Base-by-base conservation (phyloP, 2,329 filamentous ascomycete genomes). In the Curvularia sp. region DNA sequence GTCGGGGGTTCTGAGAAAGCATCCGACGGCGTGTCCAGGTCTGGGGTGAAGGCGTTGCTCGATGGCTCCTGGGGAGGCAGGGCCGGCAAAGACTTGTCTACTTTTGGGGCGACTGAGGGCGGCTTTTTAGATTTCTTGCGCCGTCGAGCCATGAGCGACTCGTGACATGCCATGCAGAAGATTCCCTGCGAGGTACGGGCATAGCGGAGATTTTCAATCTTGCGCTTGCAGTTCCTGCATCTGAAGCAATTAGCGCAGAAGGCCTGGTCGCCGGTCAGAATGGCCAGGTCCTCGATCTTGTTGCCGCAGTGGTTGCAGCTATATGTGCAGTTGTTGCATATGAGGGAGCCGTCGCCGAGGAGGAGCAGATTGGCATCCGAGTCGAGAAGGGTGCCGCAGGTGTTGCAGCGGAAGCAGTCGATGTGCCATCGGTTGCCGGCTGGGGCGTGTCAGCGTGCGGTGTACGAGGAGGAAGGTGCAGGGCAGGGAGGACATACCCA, bases 261-360 rank as follows among this genome's bases (percentile, higher is more conserved):
- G 44, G 95, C 95, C 80, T 99, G 94, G 73, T 99, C 95, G 65
- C 95, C 95, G 0, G 95, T 99, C 67, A 99, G 84, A 77, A 99
- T 99, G 64, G 95, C 95, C 62, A 98, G 84, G 76, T 99, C 95
- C 77, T 99, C 95, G 67, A 99, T 99, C 83, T 99, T 99, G 82
- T 96, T 94, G 58, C 89, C 88, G 79, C 95, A 99, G 53, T 93
- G 93, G 78, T 89, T 97, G 83, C 95, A 99, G 84, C 93, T 97
- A 79, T 99, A 99, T 53, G 95, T 98, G 82, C 95, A 99, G 79
- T 97, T 97, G 82, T 97, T 98, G 85, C 95, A 99, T 70, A 99
- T 98, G 66, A 99, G 87, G 18, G 94, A 98, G 66, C 95, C 95
- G 81, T 99, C 95, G 76, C 95, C 95, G 63, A 99, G 91, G 26